Conservation (phyloP, 805 yeast species). For the Yamadazyma endophytica region DNA sequence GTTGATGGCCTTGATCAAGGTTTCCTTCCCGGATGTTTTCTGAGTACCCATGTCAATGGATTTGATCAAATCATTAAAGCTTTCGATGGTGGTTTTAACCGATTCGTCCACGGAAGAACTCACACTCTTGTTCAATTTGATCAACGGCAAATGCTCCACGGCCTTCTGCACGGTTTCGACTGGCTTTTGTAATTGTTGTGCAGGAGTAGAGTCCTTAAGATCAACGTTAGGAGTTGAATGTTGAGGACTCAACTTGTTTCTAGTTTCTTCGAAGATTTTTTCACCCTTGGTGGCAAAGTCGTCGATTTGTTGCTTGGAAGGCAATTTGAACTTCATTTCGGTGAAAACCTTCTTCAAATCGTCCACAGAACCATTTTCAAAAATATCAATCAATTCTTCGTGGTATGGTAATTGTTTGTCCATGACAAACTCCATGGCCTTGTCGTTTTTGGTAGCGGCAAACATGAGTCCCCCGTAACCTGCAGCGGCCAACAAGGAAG, state of each 20-base stretch:
- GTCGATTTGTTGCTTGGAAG: conserved; percentile 28
- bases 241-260: conserved; percentile 20
- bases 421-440: conserved; percentile 41
- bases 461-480: conserved; percentile 37
- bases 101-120: conserved; percentile 26
- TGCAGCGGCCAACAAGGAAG: conserved; percentile 22
- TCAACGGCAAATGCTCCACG: conserved; percentile 29
- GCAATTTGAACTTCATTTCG: conserved; percentile 18
- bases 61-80: conserved; percentile 35
- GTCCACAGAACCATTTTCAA: conserved; percentile 32
- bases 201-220: conserved; percentile 25
- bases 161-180: conserved; percentile 31
- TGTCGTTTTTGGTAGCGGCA: conserved; percentile 40
- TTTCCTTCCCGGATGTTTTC: conserved; percentile 19
- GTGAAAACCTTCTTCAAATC: conserved; percentile 22
- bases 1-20: conserved; percentile 28
- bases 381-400: conserved; percentile 35
- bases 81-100: conserved; percentile 30
- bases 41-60: conserved; percentile 26
- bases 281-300: conserved; percentile 31
- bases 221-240: conserved; percentile 21
- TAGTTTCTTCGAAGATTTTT: conserved; percentile 32
- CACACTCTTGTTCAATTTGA: conserved; percentile 20
- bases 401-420: conserved; percentile 41
- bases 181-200: conserved; percentile 38